Base-by-base conservation (phyloP, 371 early-diverging fungal species). In the Syncephalastrum monosporum region DNA sequence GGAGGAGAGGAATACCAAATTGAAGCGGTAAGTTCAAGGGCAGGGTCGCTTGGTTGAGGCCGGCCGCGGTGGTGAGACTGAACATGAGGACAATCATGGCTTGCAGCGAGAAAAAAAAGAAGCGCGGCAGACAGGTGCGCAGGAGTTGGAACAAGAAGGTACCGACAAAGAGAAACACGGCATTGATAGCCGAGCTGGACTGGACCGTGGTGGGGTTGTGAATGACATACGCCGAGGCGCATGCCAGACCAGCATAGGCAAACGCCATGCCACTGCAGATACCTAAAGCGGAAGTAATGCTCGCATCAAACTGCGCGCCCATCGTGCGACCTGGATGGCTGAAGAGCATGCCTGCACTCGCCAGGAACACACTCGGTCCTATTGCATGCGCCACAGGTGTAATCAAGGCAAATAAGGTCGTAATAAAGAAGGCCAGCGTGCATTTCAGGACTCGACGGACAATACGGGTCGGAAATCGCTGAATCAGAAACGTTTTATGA, bases 371-470 rank as follows among this genome's bases (percentile, higher is more conserved):
- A 10, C 68, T 61, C 3, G 72, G 66, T 0, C 81, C 85, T 7
- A 85, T 27, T 0, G 63, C 63, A 2, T 53, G 12, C 4, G 64
- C 59, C 8, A 81, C 33, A 0, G 71, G 75, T 3, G 38, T 57
- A 42, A 82, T 76, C 19, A 82, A 52, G 48, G 77, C 68, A 55
- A 85, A 61, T 2, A 75, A 47, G 1, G 75, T 67, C 0, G 80
- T 62, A 3, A 81, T 43, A 38, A 74, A 82, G 23, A 78, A 72
- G 14, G 85, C 83, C 4, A 78, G 52, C 2, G 77, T 68, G 45
- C 78, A 78, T 63, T 82, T 82, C 46, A 82, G 60, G 1, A 82
- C 77, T 13, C 85, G 76, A 50, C 79, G 74, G 23, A 82, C 67
- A 19, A 82, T 75, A 60, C 83, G 67, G 7, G 71, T 69, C 3